Evolutionary conservation across 2,329 filamentous ascomycete species (phyloP).

Genomic region (Balansia obtecta): DNA sequence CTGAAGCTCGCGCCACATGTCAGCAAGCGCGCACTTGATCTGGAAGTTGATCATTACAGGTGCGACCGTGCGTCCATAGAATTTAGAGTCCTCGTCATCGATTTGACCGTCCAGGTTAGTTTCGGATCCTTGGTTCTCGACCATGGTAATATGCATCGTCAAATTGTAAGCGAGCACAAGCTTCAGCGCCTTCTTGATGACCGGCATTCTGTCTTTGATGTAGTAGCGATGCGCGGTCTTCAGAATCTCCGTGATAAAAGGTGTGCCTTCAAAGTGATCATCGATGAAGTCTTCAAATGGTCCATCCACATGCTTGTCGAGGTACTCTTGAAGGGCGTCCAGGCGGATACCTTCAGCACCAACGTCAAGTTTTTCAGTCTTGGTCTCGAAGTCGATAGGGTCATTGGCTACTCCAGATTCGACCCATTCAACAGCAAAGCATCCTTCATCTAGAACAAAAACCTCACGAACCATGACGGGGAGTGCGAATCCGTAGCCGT

Average conservation of each 20-base stretch:
- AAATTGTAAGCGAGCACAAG: conserved; percentile 92
- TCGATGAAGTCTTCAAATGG: conserved; percentile 90
- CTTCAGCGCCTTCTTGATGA: conserved; percentile 91
- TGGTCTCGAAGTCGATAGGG: conserved; percentile 70
- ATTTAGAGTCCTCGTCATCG: conserved; percentile 74
- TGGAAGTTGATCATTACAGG: conserved; percentile 99
- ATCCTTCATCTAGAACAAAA: conserved; percentile 81
- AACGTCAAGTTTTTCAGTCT: conserved; percentile 79
- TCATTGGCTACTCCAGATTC: conserved; percentile 60
- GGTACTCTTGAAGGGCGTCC: conserved; percentile 74
- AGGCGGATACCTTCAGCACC: conserved; percentile 78
- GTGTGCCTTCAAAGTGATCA: conserved; percentile 90
- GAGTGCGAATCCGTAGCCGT: conserved; percentile 87
- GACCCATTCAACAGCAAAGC: conserved; percentile 88
- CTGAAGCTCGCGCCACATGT: conserved; percentile 96
- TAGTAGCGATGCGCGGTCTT: conserved; percentile 95
- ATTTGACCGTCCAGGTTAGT: conserved; percentile 70
- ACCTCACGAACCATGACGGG: conserved; percentile 91
- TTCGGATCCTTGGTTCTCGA: conserved; percentile 78
- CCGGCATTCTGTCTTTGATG: conserved; percentile 71
- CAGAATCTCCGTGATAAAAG: conserved; percentile 88
- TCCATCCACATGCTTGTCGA: conserved; percentile 87
- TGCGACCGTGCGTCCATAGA: conserved; percentile 78
- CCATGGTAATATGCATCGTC: conserved; percentile 86
- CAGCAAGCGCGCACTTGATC: conserved; percentile 92